These are phyloP conservation scores for Globisporangium cederbergense DNA, from an alignment of 352 stramenopile genomes.

Conservation along the genomic window DNA sequence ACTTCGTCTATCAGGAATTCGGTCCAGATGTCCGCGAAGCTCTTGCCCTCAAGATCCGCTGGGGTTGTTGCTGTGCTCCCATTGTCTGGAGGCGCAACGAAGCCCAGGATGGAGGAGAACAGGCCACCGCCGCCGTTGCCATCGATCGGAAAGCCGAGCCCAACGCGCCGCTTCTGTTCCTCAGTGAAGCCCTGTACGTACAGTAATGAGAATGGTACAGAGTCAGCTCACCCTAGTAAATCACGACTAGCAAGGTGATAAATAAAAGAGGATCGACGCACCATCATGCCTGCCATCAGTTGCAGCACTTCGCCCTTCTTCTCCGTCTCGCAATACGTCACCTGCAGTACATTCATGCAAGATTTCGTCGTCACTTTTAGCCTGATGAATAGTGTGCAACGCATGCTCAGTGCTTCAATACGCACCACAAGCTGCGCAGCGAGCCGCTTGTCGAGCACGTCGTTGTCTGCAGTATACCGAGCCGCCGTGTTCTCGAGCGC, in stretches of 20 bases:
- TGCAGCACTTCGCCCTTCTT: constrained; percentile 71
- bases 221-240: too few relatives aligned
- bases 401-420: neutral
- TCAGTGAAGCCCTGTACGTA: constrained; percentile 46
- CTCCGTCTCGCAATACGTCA: constrained; percentile 67
- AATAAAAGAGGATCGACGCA: constrained; percentile 13
- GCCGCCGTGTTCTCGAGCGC: constrained; percentile 55
- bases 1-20: constrained; percentile 68
- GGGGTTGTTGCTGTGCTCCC: neutral
- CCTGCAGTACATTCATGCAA: constrained; percentile 18
- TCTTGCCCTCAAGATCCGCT: constrained; percentile 53
- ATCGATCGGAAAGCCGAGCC: constrained; percentile 43
- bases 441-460: constrained; percentile 68
- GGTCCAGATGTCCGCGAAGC: constrained; percentile 67
- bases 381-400: too few relatives aligned
- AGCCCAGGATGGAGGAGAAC: constrained; percentile 62
- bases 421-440: constrained; percentile 66
- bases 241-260: too few relatives aligned
- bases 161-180: constrained; percentile 64
- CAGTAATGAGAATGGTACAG: neutral
- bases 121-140: constrained; percentile 62
- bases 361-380: neutral
- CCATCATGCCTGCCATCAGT: constrained; percentile 75
- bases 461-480: constrained; percentile 50
- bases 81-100: constrained; percentile 26